Base-by-base conservation (phyloP, 176 grass and related monocot species). In the Zizania latifolia region DNA sequence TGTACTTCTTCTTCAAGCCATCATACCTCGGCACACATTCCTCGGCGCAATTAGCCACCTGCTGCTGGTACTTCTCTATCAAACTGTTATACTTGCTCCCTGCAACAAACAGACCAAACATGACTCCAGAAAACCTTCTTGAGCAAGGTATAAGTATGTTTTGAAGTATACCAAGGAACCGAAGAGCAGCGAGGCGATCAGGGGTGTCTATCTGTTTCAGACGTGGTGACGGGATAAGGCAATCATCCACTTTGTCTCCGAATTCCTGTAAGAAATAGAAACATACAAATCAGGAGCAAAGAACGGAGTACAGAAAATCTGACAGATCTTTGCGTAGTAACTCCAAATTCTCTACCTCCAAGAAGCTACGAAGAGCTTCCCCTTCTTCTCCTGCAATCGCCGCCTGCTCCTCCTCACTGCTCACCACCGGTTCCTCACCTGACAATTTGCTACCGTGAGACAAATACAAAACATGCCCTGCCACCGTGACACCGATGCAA, bases 1-100 rank as follows among this genome's bases (percentile, higher is more conserved):
- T 53, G 70, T 94, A 99, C 82, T 94, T 94, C 59, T 86, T 99
- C 44, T 86, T 94, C 76, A 99, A 66, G 45, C 30, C 62, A 5
- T 86, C 77, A 0, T 80, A 99, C 72, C 28, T 92, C 0, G 85
- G 87, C 26, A 0, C 87, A 41, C 95, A 92, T 32, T 94, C 92
- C 31, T 92, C 82, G 2, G 71, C 48, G 50, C 86, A 99, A 41
- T 83, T 99, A 7, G 80, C 77, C 7, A 56, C 55, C 48, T 64
- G 68, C 58, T 62, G 55, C 70, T 75, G 73, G 34, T 78, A 77
- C 76, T 43, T 86, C 65, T 90, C 84, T 30, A 89, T 10, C 69
- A 94, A 66, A 59, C 2, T 62, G 70, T 92, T 95, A 56, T 99
- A 92, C 65, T 82, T 92, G 0, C 57, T 76, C 8, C 89, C 92